Percentiles rank a stretch among this genome's conserved stretches.
These are phyloP conservation scores for Sanghuangporus baumii DNA, from an alignment of 1,284 basidiomycete species.

Conservation along the genomic window DNA sequence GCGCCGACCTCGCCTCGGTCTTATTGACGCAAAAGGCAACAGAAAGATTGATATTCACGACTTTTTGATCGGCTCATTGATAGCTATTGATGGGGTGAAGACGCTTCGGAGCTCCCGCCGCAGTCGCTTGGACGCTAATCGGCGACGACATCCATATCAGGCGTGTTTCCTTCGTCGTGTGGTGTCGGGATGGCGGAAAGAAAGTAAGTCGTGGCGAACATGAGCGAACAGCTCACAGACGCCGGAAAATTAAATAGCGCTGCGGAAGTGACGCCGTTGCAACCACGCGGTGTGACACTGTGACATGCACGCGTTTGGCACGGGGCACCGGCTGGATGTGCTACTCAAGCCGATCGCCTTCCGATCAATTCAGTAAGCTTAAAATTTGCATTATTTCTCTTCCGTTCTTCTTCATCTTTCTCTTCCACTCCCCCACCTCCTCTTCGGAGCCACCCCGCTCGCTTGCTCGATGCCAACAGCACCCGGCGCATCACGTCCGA, in stretches of 20 bases:
- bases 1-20: background rate
- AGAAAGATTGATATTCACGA: background rate
- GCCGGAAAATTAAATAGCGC: background rate
- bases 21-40: background rate
- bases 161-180: background rate
- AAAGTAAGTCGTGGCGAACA: background rate
- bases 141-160: background rate
- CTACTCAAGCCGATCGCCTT: background rate
- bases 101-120: background rate
- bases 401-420: slow-evolving; percentile 1
- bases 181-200: background rate
- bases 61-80: background rate
- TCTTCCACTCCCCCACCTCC: background rate
- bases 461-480: background rate
- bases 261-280: background rate
- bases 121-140: background rate
- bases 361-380: background rate
- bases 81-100: background rate
- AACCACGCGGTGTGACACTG: background rate
- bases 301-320: background rate
- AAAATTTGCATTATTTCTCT: background rate
- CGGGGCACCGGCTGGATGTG: background rate
- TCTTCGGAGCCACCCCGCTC: background rate
- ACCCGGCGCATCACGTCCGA: slow-evolving; percentile 3
- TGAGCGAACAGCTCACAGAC: background rate